Evolutionary conservation across 192 early-diverging fungal genomes (phyloP).

Genomic region (Paraglomus occultum): DNA sequence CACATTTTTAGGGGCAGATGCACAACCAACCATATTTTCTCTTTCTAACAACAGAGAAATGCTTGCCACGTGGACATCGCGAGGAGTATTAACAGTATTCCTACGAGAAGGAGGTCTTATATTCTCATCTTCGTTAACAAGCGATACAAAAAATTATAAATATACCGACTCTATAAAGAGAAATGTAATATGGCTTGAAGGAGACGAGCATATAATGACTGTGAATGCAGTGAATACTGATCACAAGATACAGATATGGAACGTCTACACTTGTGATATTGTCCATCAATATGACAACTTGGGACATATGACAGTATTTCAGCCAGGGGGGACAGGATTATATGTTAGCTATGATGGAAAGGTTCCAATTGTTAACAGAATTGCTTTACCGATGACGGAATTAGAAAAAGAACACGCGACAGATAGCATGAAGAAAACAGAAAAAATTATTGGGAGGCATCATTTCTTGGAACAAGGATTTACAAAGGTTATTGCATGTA

Average conservation of each 20-base stretch:
- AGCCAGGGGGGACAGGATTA: background rate
- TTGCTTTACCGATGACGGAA: background rate
- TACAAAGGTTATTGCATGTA: background rate
- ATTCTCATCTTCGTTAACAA: slow-evolving; percentile 4
- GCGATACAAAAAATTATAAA: background rate
- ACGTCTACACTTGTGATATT: slow-evolving; percentile 1
- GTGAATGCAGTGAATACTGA: background rate
- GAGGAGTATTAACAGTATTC: slow-evolving; percentile 10
- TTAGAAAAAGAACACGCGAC: too few species aligned
- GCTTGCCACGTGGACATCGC: slow-evolving; percentile 17
- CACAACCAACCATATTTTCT: slow-evolving; percentile 8
- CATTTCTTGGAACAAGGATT: background rate
- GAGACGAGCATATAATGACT: slow-evolving; percentile 12
- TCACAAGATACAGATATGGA: background rate
- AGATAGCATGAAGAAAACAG: too few species aligned
- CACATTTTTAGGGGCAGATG: slow-evolving; percentile 11
- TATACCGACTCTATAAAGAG: background rate
- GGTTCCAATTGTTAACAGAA: background rate
- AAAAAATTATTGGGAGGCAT: slow-evolving; percentile 4
- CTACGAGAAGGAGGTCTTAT: slow-evolving; percentile 5
- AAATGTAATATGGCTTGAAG: slow-evolving; percentile 4
- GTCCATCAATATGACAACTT: background rate
- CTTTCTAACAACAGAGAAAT: slow-evolving; percentile 7
- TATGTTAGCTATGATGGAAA: background rate
- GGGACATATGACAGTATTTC: background rate